These are phyloP conservation scores for Colletotrichum sp. DNA, from an alignment of 2,329 filamentous ascomycete genomes.

Conservation along the genomic window DNA sequence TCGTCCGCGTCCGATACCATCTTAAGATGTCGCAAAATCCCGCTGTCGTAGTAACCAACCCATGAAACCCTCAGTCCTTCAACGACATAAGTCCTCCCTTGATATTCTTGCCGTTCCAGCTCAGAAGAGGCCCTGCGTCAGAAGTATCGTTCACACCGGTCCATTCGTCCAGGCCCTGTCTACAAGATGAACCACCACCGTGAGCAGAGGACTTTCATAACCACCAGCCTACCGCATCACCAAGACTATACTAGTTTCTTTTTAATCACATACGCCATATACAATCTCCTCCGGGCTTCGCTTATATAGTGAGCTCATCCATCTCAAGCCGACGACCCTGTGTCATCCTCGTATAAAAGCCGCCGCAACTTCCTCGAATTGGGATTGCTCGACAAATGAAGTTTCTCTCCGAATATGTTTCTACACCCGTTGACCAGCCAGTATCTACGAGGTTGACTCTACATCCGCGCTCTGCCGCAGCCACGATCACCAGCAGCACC, in stretches of 20 bases:
- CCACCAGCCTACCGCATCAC: not conserved
- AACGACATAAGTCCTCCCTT: too few relatives aligned
- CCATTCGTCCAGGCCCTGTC: too few relatives aligned
- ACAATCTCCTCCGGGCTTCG: too few relatives aligned
- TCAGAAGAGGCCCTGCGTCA: too few relatives aligned
- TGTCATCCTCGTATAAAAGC: accelerated
- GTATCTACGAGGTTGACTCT: not conserved
- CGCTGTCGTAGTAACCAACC: accelerated
- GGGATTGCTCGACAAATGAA: not conserved
- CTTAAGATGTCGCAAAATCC: not conserved
- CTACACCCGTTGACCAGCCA: not conserved
- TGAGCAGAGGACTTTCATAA: not conserved
- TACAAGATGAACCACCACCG: too few relatives aligned
- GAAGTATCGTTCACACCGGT: accelerated
- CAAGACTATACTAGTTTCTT: not conserved
- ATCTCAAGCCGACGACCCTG: too few relatives aligned
- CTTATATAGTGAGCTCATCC: too few relatives aligned
- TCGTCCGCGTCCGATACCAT: not conserved
- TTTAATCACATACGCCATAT: too few relatives aligned
- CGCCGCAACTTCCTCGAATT: accelerated
- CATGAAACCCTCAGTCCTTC: not conserved
- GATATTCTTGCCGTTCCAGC: too few relatives aligned
- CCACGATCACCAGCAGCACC: not conserved
- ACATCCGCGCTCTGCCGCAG: not conserved
- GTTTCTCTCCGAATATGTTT: too few relatives aligned